A percentile compares a stretch with the other conserved stretches of the same genome.
Conservation (phyloP, 805 yeast species). For the Lipomyces lipofer region DNA sequence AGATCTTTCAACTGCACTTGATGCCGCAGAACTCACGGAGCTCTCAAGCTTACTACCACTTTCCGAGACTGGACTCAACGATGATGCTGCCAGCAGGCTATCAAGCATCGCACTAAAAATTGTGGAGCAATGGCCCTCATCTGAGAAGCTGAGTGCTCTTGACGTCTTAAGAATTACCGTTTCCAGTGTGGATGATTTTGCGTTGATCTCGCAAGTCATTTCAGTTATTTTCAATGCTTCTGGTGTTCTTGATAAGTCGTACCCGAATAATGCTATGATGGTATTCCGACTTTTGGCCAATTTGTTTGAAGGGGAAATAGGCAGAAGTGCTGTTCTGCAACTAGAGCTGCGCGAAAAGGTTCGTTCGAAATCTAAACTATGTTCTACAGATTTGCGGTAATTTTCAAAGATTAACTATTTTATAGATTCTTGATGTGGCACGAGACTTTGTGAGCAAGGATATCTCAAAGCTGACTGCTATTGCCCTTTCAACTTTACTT, state of each 20-base stretch:
- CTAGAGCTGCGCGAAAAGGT: slow-evolving; percentile 14
- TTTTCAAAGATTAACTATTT: slow-evolving; percentile 4
- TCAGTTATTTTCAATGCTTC: slow-evolving; percentile 32
- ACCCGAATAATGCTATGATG: slow-evolving; percentile 51
- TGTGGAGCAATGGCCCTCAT: slow-evolving; percentile 49
- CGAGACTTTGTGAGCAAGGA: slow-evolving; percentile 6
- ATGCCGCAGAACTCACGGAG: slow-evolving; percentile 31
- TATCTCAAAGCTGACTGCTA: slow-evolving; percentile 12
- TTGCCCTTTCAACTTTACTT: slow-evolving; percentile 33
- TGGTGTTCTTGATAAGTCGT: slow-evolving; percentile 33
- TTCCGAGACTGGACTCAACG: slow-evolving; percentile 21
- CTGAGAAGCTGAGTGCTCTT: slow-evolving; percentile 54
- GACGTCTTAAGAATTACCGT: slow-evolving; percentile 60
- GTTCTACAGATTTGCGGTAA: no score
- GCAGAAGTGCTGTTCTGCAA: slow-evolving; percentile 31
- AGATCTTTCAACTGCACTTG: slow-evolving; percentile 16
- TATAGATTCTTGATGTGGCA: slow-evolving; percentile 18
- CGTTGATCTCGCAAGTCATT: slow-evolving; percentile 31
- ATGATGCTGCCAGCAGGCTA: slow-evolving; percentile 41
- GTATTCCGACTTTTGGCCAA: slow-evolving; percentile 60
- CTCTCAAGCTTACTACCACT: slow-evolving; percentile 29
- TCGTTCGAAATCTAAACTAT: slow-evolving; percentile 1
- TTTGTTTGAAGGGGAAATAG: slow-evolving; percentile 44
- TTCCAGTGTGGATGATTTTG: slow-evolving; percentile 44
- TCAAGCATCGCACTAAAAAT: slow-evolving; percentile 44